phyloP scores from a whole-genome alignment of 2,329 filamentous ascomycete species.

The Ceratocystis diversiconidia region DNA sequence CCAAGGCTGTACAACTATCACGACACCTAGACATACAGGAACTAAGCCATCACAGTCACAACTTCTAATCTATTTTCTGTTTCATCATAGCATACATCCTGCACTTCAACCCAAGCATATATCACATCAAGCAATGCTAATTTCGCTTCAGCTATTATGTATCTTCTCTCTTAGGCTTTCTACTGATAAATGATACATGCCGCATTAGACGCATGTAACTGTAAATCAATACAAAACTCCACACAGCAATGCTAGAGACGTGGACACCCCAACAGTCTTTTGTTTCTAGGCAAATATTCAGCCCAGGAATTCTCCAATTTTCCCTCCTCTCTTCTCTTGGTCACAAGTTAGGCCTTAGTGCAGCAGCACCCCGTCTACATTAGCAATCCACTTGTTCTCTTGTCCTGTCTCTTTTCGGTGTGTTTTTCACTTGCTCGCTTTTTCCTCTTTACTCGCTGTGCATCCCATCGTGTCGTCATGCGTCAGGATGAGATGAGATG shows the following conservation, averaged over 20 bases:
- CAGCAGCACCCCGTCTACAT: background rate
- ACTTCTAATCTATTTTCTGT: background rate
- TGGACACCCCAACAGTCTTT: background rate
- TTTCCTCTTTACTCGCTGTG: background rate
- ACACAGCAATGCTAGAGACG: too few species aligned
- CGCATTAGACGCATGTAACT: background rate
- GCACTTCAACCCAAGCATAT: constrained; percentile 3
- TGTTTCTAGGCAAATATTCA: background rate
- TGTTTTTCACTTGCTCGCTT: background rate
- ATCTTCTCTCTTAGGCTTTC: background rate
- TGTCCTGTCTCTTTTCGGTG: background rate
- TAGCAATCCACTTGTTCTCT: too few species aligned
- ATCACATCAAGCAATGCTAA: background rate
- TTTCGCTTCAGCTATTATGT: too few species aligned
- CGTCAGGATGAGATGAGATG: background rate
- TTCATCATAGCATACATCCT: background rate
- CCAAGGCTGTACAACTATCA: too few species aligned
- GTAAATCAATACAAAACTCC: background rate
- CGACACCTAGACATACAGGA: too few species aligned
- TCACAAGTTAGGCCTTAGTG: background rate
- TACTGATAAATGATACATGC: background rate
- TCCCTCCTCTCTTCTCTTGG: background rate
- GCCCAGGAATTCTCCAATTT: background rate
- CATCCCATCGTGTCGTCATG: background rate
- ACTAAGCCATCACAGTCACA: background rate